These are phyloP conservation scores for Arthrobotrys pseudoclavata DNA, from an alignment of 2,329 filamentous ascomycete species.

Conservation along the genomic window DNA sequence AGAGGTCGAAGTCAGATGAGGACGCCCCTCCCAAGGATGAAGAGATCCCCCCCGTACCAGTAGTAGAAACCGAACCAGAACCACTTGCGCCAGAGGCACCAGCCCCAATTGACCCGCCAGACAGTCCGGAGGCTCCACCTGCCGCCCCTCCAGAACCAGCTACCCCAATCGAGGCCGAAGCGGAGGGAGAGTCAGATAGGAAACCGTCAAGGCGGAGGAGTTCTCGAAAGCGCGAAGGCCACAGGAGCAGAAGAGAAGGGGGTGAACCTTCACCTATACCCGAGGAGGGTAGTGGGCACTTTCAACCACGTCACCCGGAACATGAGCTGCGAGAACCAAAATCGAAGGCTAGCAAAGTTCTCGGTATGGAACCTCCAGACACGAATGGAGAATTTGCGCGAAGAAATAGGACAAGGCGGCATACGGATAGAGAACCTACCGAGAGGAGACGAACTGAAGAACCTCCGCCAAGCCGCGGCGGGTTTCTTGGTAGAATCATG, in stretches of 20 bases:
- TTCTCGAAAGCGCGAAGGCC: conserved; percentile 44
- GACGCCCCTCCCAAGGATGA: conserved; percentile 34
- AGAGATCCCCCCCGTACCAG: conserved; percentile 9
- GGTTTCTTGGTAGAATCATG: conserved; percentile 42
- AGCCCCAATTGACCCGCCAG: conserved; percentile 32
- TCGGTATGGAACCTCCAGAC: conserved; percentile 45
- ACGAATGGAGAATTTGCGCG: conserved; percentile 37
- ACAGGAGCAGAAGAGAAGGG: conserved; percentile 48
- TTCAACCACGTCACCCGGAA: conserved; percentile 35
- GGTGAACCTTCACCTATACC: conserved; percentile 53
- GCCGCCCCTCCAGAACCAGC: conserved; percentile 18
- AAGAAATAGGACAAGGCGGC: conserved; percentile 34
- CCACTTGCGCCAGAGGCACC: conserved; percentile 25
- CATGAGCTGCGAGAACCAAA: conserved; percentile 45
- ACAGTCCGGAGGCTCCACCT: conserved; percentile 30
- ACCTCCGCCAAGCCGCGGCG: conserved; percentile 36
- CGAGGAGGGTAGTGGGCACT: conserved; percentile 41
- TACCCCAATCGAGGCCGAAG: conserved; percentile 16
- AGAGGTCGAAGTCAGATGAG: conserved; percentile 50
- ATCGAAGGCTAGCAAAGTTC: conserved; percentile 50
- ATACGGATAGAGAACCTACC: conserved; percentile 36
- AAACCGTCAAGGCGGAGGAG: conserved; percentile 45
- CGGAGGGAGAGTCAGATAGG: conserved; percentile 22
- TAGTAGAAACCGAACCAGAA: conserved; percentile 9
- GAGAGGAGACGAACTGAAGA: conserved; percentile 46